A percentile compares a stretch with the other conserved stretches of the same genome.
Evolutionary conservation across 768 basidiomycete genomes (phyloP).

Genomic region (Mrakia gelida): DNA sequence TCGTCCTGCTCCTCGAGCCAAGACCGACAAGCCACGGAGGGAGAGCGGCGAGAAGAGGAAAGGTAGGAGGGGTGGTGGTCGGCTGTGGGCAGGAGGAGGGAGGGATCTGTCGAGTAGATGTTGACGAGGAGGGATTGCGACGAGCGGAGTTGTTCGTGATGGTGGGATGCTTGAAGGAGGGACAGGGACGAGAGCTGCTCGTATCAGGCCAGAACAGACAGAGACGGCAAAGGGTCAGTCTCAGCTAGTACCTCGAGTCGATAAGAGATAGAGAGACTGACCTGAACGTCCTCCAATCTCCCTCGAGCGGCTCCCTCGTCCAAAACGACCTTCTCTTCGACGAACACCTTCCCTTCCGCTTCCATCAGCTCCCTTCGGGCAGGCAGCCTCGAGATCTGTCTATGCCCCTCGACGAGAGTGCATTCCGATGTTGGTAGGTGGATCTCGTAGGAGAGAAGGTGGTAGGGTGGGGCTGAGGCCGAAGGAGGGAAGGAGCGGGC

Average conservation of each 20-base stretch:
- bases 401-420: not conserved
- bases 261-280: not conserved
- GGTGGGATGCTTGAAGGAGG: not conserved
- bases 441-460: constrained; percentile 13
- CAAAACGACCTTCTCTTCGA: not conserved
- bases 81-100: not conserved
- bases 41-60: not conserved
- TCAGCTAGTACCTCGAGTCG: not conserved
- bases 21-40: not conserved
- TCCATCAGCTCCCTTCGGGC: not conserved
- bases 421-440: constrained; percentile 3
- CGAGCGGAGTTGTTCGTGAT: not conserved
- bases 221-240: not conserved
- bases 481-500: not conserved
- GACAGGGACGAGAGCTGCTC: not conserved
- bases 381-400: not conserved
- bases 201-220: too few species aligned
- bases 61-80: not conserved
- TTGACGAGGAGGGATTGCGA: not conserved
- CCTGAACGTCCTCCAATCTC: not conserved
- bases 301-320: not conserved
- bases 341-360: not conserved
- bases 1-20: not conserved
- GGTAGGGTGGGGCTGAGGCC: not conserved
- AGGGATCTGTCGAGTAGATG: not conserved